A percentile compares a stretch with the other conserved stretches of the same genome.
Evolutionary conservation across 1,139 yeast genomes (phyloP).

Genomic region (Geotrichum histeridarum): DNA sequence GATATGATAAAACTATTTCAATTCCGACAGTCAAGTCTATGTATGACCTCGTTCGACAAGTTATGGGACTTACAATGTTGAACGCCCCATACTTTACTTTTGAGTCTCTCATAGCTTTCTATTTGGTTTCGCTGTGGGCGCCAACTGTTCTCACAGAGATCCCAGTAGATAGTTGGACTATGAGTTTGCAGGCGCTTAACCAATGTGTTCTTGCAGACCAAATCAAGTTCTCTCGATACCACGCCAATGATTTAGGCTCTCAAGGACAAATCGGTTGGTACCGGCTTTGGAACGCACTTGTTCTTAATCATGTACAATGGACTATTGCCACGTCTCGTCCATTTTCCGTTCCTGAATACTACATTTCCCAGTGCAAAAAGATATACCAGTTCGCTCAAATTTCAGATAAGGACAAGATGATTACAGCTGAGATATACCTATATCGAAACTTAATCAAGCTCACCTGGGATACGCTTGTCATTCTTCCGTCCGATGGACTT

Average conservation of each 20-base stretch:
- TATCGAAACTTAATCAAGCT: slow-evolving; percentile 10
- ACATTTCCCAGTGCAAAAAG: slow-evolving; percentile 13
- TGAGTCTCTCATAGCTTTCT: slow-evolving; percentile 16
- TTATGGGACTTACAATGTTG: slow-evolving; percentile 14
- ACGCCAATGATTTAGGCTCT: slow-evolving; percentile 9
- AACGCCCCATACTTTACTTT: slow-evolving; percentile 17
- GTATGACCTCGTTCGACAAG: slow-evolving; percentile 16
- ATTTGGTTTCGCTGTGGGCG: slow-evolving; percentile 15
- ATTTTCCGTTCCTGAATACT: slow-evolving; percentile 17
- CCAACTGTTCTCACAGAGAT: slow-evolving; percentile 17
- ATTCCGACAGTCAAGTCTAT: slow-evolving; percentile 11
- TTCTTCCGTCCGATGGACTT: slow-evolving; percentile 10
- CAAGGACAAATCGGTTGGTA: slow-evolving; percentile 17
- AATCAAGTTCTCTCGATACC: slow-evolving; percentile 15
- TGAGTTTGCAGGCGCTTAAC: slow-evolving; percentile 15
- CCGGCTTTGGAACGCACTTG: slow-evolving; percentile 17
- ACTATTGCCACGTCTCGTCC: slow-evolving; percentile 16
- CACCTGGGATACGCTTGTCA: slow-evolving; percentile 16
- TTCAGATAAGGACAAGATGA: slow-evolving; percentile 5
- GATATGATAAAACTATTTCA: slow-evolving; percentile 14
- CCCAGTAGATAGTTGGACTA: slow-evolving; percentile 17
- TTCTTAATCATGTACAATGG: slow-evolving; percentile 17
- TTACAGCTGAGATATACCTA: slow-evolving; percentile 12
- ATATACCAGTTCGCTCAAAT: slow-evolving; percentile 11
- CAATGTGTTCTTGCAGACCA: slow-evolving; percentile 18